Base-by-base conservation (phyloP, 192 early-diverging fungal species). In the Backusella liffmaniae region DNA sequence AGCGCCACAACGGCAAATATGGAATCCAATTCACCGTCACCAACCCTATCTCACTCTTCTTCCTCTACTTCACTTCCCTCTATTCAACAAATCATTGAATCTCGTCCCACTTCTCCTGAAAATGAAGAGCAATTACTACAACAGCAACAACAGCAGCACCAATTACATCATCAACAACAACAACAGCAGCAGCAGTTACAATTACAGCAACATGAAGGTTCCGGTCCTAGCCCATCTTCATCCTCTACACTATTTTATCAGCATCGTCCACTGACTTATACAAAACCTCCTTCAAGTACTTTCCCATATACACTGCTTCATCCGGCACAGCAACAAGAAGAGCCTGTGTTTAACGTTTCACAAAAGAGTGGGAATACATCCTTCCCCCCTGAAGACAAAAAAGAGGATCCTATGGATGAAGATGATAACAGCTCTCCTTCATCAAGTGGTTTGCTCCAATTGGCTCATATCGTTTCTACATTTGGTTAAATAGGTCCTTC, bases 381-480 rank as follows among this genome's bases (percentile, higher is more conserved):
- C 23, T 32, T 39, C 30, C 13, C 18, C 12, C 34, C 32, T 65
- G 44, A 66, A 46, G 70, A 72, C 29, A 51, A 65, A 72, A 30
- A 75, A 69, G 62, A 59, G 23, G n/a, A 76, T 42, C 49, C 73
- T 53, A 69, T 69, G 67, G 44, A 71, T 32, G 44, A 71, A 49
- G 44, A 71, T 49, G 35, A 65, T 76, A 65, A 70, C 18, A 62
- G 29, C 12, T 62, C 56, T 62, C 35, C 72, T 65, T 73, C 72
- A 26, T 41, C 72, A 39, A 42, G 65, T 46, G 41, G 62, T 67
- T 65, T 74, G 18, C 41, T 77, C 12, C 72, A 77, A 53, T 69
- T 81, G 66, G 76, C 76, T 15, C 75, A 81, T 70, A 76, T 77
- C 36, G 76, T 81, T 29, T 77, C 76, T 70, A 74, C 75, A 51